Evolutionary conservation across 805 yeast species (phyloP).

Genomic region (Debaryomyces tyrocola): DNA sequence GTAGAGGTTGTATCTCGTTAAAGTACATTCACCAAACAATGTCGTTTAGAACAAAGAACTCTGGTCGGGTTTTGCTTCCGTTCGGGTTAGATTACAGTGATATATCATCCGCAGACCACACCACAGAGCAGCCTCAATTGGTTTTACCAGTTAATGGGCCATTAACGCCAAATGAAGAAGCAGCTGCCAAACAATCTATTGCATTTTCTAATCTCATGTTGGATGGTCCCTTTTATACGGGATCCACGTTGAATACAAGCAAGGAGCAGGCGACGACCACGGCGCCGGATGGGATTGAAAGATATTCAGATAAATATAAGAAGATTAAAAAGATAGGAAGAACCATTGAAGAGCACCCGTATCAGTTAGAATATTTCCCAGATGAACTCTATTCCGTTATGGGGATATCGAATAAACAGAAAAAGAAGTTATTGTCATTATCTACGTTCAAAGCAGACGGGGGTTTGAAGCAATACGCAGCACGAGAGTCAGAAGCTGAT

Average conservation of each 20-base stretch:
- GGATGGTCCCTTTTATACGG: constrained; percentile 70
- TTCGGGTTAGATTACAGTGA: constrained; percentile 73
- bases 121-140: constrained; percentile 42
- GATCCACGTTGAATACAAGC: constrained; percentile 40
- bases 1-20: no score
- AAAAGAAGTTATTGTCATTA: constrained; percentile 46
- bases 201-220: constrained; percentile 52
- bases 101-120: constrained; percentile 37
- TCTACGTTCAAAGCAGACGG: constrained; percentile 39
- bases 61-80: constrained; percentile 55
- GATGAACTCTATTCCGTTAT: constrained; percentile 71
- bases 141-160: constrained; percentile 68
- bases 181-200: constrained; percentile 54
- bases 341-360: constrained; percentile 78
- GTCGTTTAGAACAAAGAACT: constrained; percentile 56
- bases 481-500: constrained; percentile 30
- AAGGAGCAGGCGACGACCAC: constrained; percentile 12
- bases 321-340: constrained; percentile 69
- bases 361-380: constrained; percentile 69
- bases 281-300: constrained; percentile 63
- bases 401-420: constrained; percentile 59
- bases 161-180: constrained; percentile 49
- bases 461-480: constrained; percentile 29
- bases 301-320: constrained; percentile 80
- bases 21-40: constrained; percentile 22